Evolutionary conservation across 345 rosid genomes (phyloP), one percentile per base, ranked within the genome.

Genomic region (Clausena lansium): DNA sequence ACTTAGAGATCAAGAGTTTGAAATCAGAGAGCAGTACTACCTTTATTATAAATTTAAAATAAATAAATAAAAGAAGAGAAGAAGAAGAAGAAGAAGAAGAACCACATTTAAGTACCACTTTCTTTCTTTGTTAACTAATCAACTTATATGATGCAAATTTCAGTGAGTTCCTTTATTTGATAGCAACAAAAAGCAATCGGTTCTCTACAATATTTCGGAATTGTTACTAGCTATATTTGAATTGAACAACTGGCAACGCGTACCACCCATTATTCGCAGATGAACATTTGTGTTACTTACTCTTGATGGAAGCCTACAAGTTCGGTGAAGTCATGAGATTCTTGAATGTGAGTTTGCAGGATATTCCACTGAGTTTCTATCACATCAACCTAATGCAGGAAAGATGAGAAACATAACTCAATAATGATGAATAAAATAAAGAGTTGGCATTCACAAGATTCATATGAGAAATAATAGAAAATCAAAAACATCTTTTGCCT

Each of bases 341-440:
- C 93, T 77, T 90, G 92, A 80, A 94, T 90, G 65, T 84, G 97
- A 74, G 90, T 86, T 90, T 90, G 97, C 84, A 94, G 80, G 83
- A 94, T 90, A 78, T 96, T 94, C 99, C 99, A 96, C 76, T 96
- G 99, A 81, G 99, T 94, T 90, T 96, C 99, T 83, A 96, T 91
- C 83, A 94, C 99, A 74, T 94, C 97, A 81, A 96, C 98, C 99
- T 91, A 76, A 75, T 73, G 74, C 41, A 77, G 35, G 64, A 33
- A 50, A 35, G 11, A 57, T 38, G 47, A 62, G 38, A 65, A 59
- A 28, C 22, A 72, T 32, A 52, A 66, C 64, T 32, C 24, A 63
- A 11, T 22, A 27, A 17, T 50, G 59, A 75, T 13, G 7, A 64
- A 64, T 47, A 63, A 50, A 60, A 73, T 25, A 14, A 62, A 63